Percentiles rank a stretch among this genome's conserved stretches.
Conservation (phyloP, 139 green algal species). For the Asterochloris erici region DNA sequence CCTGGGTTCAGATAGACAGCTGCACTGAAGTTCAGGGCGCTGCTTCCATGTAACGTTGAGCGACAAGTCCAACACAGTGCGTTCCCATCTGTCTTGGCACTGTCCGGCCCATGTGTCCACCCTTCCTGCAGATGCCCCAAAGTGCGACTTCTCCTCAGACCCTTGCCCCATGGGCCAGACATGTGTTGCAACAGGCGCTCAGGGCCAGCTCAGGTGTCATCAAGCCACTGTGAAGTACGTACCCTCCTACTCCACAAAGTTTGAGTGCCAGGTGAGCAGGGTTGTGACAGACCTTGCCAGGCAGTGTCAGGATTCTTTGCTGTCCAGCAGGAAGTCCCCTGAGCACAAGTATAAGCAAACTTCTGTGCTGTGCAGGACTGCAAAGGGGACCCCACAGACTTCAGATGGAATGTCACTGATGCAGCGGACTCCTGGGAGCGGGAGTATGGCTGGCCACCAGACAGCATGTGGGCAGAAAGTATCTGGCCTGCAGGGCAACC, state of each 20-base stretch:
- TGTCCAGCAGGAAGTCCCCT: background rate
- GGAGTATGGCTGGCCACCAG: constrained; percentile 47
- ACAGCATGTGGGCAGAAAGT: constrained; percentile 67
- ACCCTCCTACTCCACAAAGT: constrained; percentile 45
- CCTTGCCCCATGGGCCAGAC: constrained; percentile 19
- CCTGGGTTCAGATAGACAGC: background rate
- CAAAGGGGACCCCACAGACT: background rate
- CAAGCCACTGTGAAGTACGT: constrained; percentile 54
- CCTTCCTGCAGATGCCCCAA: background rate
- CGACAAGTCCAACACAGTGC: background rate
- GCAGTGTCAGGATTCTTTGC: background rate
- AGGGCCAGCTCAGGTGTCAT: constrained; percentile 13
- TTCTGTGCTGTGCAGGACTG: constrained; percentile 13
- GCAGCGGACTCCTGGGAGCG: constrained; percentile 38
- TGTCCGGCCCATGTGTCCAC: background rate
- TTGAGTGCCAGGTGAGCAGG: constrained; percentile 27
- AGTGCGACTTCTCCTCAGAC: constrained; percentile 28
- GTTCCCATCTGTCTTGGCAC: background rate
- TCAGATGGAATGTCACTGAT: constrained; percentile 27
- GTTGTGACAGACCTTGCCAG: background rate
- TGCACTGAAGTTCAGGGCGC: background rate
- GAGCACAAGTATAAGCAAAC: background rate
- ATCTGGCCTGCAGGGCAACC: constrained; percentile 55
- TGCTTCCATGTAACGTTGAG: background rate
- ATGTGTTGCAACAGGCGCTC: constrained; percentile 4